phyloP scores from a whole-genome alignment of 1,139 yeast species.

The Yamadazyma kanchanaburiensis region DNA sequence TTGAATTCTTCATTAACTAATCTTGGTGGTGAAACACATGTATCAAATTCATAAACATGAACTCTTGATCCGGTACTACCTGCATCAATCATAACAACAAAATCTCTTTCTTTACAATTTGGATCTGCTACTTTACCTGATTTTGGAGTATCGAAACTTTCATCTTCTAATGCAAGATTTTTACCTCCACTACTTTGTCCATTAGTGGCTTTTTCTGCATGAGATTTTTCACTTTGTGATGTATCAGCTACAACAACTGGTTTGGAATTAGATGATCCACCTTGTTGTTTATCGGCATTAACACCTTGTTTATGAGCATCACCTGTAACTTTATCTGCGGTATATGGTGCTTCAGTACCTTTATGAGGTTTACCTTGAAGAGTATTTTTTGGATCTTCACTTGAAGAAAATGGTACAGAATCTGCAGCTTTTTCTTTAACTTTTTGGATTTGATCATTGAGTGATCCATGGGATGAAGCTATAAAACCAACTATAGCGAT shows the following conservation, averaged over 20 bases:
- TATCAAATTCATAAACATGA: slow-evolving; percentile 87
- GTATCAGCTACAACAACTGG: slow-evolving; percentile 14
- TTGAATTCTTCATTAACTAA: slow-evolving; percentile 77
- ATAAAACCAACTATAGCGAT: slow-evolving; percentile 35
- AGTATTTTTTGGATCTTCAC: slow-evolving; percentile 25
- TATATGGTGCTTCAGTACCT: slow-evolving; percentile 37
- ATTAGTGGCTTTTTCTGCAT: slow-evolving; percentile 10
- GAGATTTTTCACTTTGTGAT: slow-evolving; percentile 13
- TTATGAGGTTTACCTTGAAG: slow-evolving; percentile 32
- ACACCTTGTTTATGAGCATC: background rate
- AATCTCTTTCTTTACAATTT: slow-evolving; percentile 31
- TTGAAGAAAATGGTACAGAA: slow-evolving; percentile 14
- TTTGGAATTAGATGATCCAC: slow-evolving; percentile 3
- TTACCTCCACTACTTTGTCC: slow-evolving; percentile 1
- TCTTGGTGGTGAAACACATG: slow-evolving; percentile 77
- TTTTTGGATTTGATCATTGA: slow-evolving; percentile 23
- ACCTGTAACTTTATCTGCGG: slow-evolving; percentile 11
- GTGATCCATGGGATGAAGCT: slow-evolving; percentile 29
- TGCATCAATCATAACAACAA: slow-evolving; percentile 91
- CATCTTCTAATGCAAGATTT: background rate
- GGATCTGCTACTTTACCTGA: slow-evolving; percentile 4
- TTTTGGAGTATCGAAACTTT: slow-evolving; percentile 1
- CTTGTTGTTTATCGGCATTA: slow-evolving; percentile 4
- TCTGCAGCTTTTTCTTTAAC: slow-evolving; percentile 26
- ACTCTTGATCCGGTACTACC: slow-evolving; percentile 97